Evolutionary conservation across 129 eudicot species (phyloP), one percentile per base, ranked within the genome.

Genomic region (Lactuca saligna): DNA sequence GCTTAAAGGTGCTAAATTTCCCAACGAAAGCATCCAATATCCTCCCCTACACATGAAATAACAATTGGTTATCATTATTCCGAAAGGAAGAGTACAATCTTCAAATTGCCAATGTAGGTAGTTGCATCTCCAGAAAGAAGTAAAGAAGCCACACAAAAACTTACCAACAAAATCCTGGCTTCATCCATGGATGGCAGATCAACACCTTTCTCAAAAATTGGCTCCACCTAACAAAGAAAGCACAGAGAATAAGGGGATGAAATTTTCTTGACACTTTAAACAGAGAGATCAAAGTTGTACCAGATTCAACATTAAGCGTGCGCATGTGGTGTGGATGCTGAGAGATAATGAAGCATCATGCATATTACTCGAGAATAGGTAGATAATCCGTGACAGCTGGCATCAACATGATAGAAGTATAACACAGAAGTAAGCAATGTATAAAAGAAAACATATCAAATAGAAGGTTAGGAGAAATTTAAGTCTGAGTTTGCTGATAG

Each of bases 1-100:
- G 90, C 91, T 94, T 94, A 54, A 89, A 94, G 61, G 97, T 94
- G 82, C 87, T 89, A 76, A 94, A 94, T 71, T 94, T 94, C 48
- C 99, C 99, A 35, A 94, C 99, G 77, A 94, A 94, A 63, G 97
- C 95, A 82, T 94, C 99, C 97, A 94, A 75, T 75, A 94, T 94
- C 8, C 96, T 88, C 55, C 96, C 98, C 98, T 93, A 75, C 41
- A 56, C 54, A 57, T 29, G 57, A 42, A 57, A 55, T 38, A 55
- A 58, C 42, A 9, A n/a, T 8, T 32, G 20, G 59, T 59, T 56
- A 65, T 51, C 58, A 41, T 42, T 38, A 25, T 48, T 58, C 31
- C 20, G 33, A 62, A 58, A 64, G 17, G 20, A 72, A 58, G 6
- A 37, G 15, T 56, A 50, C 35, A 17, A 60, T 55, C 66, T 17